Conservation (phyloP, 768 basidiomycete species). For the Phaffia tasmanica region DNA sequence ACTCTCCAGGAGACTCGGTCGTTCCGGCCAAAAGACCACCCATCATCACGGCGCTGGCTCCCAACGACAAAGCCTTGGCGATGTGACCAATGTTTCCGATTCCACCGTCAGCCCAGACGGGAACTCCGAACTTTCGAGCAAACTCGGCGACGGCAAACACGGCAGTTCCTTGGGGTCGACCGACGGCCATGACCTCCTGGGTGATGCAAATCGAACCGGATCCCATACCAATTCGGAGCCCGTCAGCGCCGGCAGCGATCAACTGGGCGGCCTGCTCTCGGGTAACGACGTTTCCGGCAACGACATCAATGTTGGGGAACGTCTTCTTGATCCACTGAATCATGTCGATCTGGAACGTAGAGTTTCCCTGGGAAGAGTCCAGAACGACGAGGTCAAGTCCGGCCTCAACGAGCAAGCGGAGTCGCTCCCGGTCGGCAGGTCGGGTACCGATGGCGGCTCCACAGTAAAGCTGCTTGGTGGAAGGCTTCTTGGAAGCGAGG, state of each 20-base stretch:
- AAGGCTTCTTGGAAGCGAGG: conserved; percentile 78
- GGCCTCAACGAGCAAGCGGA: conserved; percentile 75
- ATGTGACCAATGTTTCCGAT: conserved; percentile 92
- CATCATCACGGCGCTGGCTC: conserved; percentile 98
- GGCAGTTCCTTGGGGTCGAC: conserved; percentile 94
- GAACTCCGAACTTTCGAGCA: conserved; percentile 80
- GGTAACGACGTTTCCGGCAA: conserved; percentile 96
- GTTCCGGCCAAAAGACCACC: conserved; percentile 91
- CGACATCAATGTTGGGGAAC: conserved; percentile 76
- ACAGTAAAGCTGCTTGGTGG: conserved; percentile 88
- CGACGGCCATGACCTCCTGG: conserved; percentile 98
- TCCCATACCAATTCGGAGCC: conserved; percentile 93
- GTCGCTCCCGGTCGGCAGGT: conserved; percentile 71
- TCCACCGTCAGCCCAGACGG: conserved; percentile 93
- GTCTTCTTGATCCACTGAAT: conserved; percentile 80
- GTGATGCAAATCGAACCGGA: conserved; percentile 98
- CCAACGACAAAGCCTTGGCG: conserved; percentile 87
- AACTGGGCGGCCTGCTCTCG: conserved; percentile 91
- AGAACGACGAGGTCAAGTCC: conserved; percentile 90
- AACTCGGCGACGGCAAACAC: conserved; percentile 95
- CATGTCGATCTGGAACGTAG: conserved; percentile 86
- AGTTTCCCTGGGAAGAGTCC: conserved; percentile 96
- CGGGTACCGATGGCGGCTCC: conserved; percentile 94
- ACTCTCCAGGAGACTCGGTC: conserved; percentile 93
- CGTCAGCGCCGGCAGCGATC: conserved; percentile 90